Evolutionary conservation across 2,329 filamentous ascomycete species (phyloP).

Genomic region (Hansfordia pulvinata): DNA sequence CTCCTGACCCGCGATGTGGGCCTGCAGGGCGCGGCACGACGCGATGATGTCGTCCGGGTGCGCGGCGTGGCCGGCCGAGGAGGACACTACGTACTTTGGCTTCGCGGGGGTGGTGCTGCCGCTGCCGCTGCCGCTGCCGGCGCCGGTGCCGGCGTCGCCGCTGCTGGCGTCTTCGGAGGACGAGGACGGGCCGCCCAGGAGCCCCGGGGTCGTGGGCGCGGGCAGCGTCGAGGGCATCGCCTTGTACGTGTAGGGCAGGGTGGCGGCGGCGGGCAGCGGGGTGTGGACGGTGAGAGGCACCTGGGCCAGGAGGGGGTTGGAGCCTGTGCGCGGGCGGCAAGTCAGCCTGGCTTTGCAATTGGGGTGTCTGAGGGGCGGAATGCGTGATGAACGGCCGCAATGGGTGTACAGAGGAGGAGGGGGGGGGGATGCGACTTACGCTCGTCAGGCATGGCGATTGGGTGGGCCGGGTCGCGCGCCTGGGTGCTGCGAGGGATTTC

Average conservation of each 20-base stretch:
- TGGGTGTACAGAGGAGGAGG: neutral
- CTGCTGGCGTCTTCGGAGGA: slow-evolving; percentile 8
- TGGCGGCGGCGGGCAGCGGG: slow-evolving; percentile 76
- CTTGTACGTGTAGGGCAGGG: slow-evolving; percentile 92
- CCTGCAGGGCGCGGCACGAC: slow-evolving; percentile 66
- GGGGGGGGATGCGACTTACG: slow-evolving; percentile 10
- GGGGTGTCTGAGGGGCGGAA: no score
- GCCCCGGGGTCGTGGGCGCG: slow-evolving; percentile 51
- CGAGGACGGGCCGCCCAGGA: slow-evolving; percentile 27
- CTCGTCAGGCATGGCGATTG: slow-evolving; percentile 24
- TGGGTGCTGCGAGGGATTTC: no score
- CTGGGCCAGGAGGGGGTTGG: slow-evolving; percentile 82
- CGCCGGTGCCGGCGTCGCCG: no score
- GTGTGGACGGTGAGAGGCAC: slow-evolving; percentile 89
- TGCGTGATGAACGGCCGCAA: slow-evolving; percentile 7
- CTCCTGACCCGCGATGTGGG: slow-evolving; percentile 62
- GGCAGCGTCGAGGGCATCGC: slow-evolving; percentile 78
- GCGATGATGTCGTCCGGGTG: slow-evolving; percentile 77
- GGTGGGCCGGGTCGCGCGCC: no score
- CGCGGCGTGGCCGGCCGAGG: slow-evolving; percentile 59
- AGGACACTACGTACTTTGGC: slow-evolving; percentile 62
- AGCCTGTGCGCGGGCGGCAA: no score
- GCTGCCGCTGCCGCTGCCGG: slow-evolving; percentile 19
- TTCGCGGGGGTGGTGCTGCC: no score
- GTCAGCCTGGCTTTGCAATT: no score